Conservation (phyloP, 352 stramenopile species). For the Thraustochytrium striatum region DNA sequence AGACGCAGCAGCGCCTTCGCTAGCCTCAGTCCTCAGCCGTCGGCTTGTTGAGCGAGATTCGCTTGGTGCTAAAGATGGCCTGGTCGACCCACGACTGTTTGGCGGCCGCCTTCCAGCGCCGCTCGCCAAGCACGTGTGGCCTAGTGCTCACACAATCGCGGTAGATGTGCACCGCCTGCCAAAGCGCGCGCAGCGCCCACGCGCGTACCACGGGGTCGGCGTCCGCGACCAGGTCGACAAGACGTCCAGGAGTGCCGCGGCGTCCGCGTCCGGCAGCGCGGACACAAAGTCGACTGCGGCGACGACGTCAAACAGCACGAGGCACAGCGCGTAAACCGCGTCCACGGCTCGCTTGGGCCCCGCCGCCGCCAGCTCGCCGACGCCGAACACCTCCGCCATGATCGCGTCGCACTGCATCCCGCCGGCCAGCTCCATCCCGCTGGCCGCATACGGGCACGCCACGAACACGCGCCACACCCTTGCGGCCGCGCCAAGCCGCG, state of each 20-base stretch:
- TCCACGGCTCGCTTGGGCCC: not conserved
- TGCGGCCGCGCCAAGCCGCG: not conserved
- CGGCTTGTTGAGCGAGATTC: not conserved
- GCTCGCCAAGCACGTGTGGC: not conserved
- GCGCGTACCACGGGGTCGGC: not conserved
- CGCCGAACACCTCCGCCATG: not conserved
- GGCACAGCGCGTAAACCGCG: conserved; percentile 7
- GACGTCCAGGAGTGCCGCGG: not conserved
- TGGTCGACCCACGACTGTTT: conserved; percentile 7
- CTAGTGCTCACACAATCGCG: not conserved
- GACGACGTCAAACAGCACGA: conserved; percentile 25
- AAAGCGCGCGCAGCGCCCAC: conserved; percentile 15
- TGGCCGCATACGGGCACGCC: not conserved
- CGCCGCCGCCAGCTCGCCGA: too few relatives aligned
- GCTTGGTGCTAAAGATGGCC: not conserved
- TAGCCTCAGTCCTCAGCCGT: too few relatives aligned
- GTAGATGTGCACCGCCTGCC: conserved; percentile 27
- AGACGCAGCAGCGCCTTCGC: too few relatives aligned
- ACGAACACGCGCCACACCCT: not conserved
- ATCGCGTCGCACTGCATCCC: not conserved
- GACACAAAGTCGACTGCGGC: not conserved
- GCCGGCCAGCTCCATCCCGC: not conserved
- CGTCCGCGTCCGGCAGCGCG: not conserved
- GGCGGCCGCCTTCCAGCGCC: conserved; percentile 9
- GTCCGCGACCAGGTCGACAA: conserved; percentile 2